Evolutionary conservation across 179 eudicot genomes (phyloP).

Genomic region (Vitellaria paradoxa): DNA sequence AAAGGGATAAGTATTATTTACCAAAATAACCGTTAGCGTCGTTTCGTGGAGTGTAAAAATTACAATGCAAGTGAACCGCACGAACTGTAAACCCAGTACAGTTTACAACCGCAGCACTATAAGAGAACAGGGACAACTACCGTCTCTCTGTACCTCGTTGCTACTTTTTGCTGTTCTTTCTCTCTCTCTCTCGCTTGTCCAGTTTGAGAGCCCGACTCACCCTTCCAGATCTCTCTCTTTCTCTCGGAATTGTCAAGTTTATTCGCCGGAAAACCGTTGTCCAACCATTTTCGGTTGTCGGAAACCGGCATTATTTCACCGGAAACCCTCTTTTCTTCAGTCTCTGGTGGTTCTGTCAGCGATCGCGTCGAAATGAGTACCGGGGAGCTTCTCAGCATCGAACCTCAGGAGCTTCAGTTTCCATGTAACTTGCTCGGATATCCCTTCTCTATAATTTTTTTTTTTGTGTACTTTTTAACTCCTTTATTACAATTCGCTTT

Average conservation of each 20-base stretch:
- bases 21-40: no score
- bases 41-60: no score
- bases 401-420: slow-evolving; percentile 69
- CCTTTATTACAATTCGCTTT: background rate
- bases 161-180: background rate
- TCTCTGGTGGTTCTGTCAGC: background rate
- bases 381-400: slow-evolving; percentile 58
- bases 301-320: background rate
- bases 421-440: slow-evolving; percentile 37
- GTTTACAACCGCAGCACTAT: background rate
- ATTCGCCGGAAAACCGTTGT: background rate
- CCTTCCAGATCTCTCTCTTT: slow-evolving; percentile 7
- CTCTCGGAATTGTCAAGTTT: background rate
- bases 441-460: background rate
- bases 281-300: background rate
- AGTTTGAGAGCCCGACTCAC: background rate
- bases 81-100: background rate
- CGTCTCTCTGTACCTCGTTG: slow-evolving; percentile 12
- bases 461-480: background rate
- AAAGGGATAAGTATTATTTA: no score
- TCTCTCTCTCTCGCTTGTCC: background rate
- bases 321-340: background rate
- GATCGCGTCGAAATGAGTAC: slow-evolving; percentile 27
- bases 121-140: background rate
- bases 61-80: background rate